Percentiles rank a stretch among this genome's conserved stretches.
Conservation (phyloP, 2,329 filamentous ascomycete species). For the Seiridium unicorne region DNA sequence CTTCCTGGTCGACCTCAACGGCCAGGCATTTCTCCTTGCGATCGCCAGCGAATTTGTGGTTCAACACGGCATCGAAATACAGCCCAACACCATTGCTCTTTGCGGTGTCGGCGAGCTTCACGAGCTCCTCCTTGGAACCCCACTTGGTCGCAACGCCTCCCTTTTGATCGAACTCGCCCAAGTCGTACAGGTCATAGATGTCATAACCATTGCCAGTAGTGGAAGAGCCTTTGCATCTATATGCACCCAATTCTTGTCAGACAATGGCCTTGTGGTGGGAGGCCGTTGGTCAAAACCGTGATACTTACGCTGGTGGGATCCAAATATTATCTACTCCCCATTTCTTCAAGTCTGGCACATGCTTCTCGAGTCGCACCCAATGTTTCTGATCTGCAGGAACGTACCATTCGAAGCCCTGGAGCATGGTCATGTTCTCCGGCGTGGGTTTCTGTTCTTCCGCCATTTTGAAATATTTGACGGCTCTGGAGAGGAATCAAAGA, state of each 20-base stretch:
- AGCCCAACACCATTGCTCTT: conserved; percentile 53
- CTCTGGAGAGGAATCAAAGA: neutral
- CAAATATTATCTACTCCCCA: conserved; percentile 64
- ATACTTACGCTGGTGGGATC: conserved; percentile 59
- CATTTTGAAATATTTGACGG: conserved; percentile 10
- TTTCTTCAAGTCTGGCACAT: conserved; percentile 51
- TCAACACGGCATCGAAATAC: conserved; percentile 70
- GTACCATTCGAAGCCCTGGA: conserved; percentile 75
- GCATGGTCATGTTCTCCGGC: conserved; percentile 19
- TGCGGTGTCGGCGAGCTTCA: conserved; percentile 49
- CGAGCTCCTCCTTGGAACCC: conserved; percentile 62
- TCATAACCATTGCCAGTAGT: conserved; percentile 66
- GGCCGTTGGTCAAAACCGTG: neutral
- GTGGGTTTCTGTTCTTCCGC: conserved; percentile 17
- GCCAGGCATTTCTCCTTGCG: conserved; percentile 56
- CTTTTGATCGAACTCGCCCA: conserved; percentile 74
- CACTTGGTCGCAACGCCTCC: conserved; percentile 63
- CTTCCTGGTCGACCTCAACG: conserved; percentile 53
- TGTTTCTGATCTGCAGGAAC: conserved; percentile 59
- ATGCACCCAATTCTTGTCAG: neutral
- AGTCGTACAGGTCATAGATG: conserved; percentile 67
- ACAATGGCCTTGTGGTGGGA: neutral
- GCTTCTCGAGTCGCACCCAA: conserved; percentile 55
- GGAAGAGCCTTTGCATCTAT: conserved; percentile 57
- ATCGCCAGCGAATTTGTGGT: conserved; percentile 71